Evolutionary conservation across 1,139 yeast genomes (phyloP).

Genomic region (Yamadazyma triangularis): DNA sequence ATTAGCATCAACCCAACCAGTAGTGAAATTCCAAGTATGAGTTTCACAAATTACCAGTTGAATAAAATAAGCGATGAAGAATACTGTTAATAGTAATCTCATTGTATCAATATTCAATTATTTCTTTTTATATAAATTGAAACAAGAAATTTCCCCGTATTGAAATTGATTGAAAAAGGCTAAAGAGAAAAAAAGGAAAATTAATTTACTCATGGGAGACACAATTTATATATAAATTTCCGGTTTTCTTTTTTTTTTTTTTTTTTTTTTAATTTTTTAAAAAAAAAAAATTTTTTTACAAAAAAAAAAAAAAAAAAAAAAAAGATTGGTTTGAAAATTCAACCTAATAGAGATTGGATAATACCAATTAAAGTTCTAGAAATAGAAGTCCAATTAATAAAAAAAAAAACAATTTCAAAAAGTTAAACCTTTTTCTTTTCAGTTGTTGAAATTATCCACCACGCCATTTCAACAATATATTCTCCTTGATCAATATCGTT

Average conservation of each 20-base stretch:
- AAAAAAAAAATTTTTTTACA: not conserved
- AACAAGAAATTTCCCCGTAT: not conserved
- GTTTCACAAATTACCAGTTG: slow-evolving; percentile 29
- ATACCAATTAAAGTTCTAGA: no score
- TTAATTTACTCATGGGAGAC: not conserved
- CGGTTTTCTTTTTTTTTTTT: no score
- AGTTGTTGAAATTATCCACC: no score
- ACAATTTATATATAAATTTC: not conserved
- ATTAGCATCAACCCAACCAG: slow-evolving; percentile 46
- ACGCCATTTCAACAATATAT: no score
- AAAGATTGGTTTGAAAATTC: no score
- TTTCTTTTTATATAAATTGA: not conserved
- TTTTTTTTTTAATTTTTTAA: no score
- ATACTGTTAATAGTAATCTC: not conserved
- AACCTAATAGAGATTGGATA: no score
- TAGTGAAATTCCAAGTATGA: slow-evolving; percentile 50
- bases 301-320: no score
- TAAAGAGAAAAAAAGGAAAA: not conserved
- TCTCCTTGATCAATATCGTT: no score
- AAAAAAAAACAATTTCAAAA: no score
- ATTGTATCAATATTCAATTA: not conserved
- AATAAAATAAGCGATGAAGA: not conserved
- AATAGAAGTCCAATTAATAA: no score
- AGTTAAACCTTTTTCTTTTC: no score
- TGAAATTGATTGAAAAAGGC: not conserved